A percentile compares a stretch with the other conserved stretches of the same genome.
Evolutionary conservation across 805 yeast genomes (phyloP).

Genomic region (Ogataea chonburiensis): DNA sequence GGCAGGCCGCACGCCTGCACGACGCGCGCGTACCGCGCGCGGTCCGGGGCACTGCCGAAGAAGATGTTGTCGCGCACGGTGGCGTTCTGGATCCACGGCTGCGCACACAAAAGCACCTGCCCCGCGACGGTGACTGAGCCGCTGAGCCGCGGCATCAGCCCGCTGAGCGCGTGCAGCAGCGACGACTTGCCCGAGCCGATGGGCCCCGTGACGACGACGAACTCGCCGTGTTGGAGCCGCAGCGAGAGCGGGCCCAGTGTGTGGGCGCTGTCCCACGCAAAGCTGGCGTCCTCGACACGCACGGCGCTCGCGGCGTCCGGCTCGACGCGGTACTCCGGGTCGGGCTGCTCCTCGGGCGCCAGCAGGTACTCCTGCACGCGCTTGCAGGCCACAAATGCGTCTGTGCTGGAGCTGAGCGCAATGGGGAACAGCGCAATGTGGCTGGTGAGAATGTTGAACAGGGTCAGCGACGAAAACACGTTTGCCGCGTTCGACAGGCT

Average conservation of each 20-base stretch:
- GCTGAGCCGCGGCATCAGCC: slow-evolving; percentile 53
- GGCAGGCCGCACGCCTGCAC: slow-evolving; percentile 64
- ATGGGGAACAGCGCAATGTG: slow-evolving; percentile 70
- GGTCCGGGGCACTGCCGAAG: slow-evolving; percentile 56
- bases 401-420: slow-evolving; percentile 66
- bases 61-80: slow-evolving; percentile 72
- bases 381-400: slow-evolving; percentile 58
- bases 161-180: slow-evolving; percentile 64
- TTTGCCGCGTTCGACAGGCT: slow-evolving; percentile 51
- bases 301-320: slow-evolving; percentile 41
- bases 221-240: slow-evolving; percentile 39
- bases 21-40: slow-evolving; percentile 49
- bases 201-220: slow-evolving; percentile 73
- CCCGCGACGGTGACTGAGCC: slow-evolving; percentile 61
- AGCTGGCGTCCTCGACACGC: slow-evolving; percentile 49
- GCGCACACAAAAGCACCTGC: slow-evolving; percentile 41
- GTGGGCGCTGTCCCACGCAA: slow-evolving; percentile 56
- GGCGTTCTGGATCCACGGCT: slow-evolving; percentile 84
- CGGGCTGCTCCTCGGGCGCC: slow-evolving; percentile 37
- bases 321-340: slow-evolving; percentile 19
- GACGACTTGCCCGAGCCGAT: slow-evolving; percentile 72
- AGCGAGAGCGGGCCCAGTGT: slow-evolving; percentile 5
- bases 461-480: slow-evolving; percentile 67
- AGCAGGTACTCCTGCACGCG: slow-evolving; percentile 56
- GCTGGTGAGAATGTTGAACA: slow-evolving; percentile 59